Percentiles rank a stretch among this genome's conserved stretches.
Conservation (phyloP, 73 alveolate genomes). For the Paramecium biaurelia region DNA sequence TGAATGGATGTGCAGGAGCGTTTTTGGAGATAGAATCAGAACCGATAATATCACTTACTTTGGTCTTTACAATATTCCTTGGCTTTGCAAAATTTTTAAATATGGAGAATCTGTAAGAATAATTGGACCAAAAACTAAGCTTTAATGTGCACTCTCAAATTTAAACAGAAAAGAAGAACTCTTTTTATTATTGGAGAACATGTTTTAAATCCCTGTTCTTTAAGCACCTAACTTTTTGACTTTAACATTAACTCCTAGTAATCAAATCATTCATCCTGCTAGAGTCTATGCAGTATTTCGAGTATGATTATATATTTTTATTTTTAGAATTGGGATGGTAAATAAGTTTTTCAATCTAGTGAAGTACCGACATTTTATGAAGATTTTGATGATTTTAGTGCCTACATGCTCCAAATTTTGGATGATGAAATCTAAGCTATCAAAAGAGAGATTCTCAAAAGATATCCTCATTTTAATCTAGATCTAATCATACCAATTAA, state of each 20-base stretch:
- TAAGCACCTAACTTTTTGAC: conserved; percentile 74
- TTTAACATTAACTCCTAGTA: conserved; percentile 80
- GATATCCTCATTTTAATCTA: conserved; percentile 70
- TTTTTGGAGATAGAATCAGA: conserved; percentile 69
- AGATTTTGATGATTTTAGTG: conserved; percentile 78
- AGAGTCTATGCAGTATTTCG: conserved; percentile 78
- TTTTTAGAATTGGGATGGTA: conserved; percentile 80
- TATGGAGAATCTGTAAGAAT: conserved; percentile 79
- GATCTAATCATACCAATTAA: conserved; percentile 70
- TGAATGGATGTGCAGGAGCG: conserved; percentile 74
- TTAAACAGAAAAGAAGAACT: conserved; percentile 60
- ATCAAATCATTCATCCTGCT: conserved; percentile 85
- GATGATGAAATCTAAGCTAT: conserved; percentile 80
- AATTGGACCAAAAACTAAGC: conserved; percentile 79
- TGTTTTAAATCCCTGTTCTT: conserved; percentile 76
- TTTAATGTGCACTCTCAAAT: conserved; percentile 63
- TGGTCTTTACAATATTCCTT: conserved; percentile 76
- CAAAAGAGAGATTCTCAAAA: conserved; percentile 64
- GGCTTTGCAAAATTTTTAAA: conserved; percentile 74
- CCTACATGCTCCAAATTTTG: conserved; percentile 68
- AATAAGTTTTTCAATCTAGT: conserved; percentile 69
- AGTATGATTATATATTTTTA: not conserved
- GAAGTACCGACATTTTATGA: conserved; percentile 78
- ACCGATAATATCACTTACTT: conserved; percentile 68
- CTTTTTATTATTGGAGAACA: conserved; percentile 57